phyloP scores from a whole-genome alignment of 2,329 filamentous ascomycete species.

The Trichoderma atroviride region DNA sequence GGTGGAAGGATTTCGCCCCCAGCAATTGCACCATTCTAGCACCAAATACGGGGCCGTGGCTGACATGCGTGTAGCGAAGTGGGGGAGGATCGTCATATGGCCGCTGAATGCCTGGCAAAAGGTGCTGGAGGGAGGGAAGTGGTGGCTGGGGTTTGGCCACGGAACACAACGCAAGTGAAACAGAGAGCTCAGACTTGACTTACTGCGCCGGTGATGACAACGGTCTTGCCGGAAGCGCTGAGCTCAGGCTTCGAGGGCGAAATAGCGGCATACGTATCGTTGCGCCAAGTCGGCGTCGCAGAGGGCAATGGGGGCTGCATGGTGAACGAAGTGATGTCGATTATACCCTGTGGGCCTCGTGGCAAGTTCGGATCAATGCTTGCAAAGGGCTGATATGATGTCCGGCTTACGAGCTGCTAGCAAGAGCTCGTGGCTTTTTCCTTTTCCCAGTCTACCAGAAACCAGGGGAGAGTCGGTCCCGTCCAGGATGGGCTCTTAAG shows the following conservation, averaged over 20 bases:
- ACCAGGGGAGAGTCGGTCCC: not conserved
- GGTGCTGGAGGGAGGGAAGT: not conserved
- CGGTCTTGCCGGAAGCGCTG: slow-evolving; percentile 13
- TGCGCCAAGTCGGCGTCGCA: slow-evolving; percentile 21
- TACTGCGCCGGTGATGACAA: slow-evolving; percentile 20
- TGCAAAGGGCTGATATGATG: not conserved
- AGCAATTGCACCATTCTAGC: not conserved
- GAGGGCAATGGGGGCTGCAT: slow-evolving; percentile 21
- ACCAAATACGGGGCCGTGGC: not conserved
- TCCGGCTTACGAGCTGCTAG: not conserved
- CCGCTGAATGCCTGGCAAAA: not conserved
- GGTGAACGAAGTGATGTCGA: not conserved
- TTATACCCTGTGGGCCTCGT: not conserved
- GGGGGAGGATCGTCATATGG: not conserved
- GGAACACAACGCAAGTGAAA: not conserved
- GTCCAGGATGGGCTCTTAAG: not conserved
- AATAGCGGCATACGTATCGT: slow-evolving; percentile 13
- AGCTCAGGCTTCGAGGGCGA: slow-evolving; percentile 16
- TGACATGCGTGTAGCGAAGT: not conserved
- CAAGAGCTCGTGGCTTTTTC: not conserved
- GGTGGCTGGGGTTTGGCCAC: not conserved
- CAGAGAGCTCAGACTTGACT: not conserved
- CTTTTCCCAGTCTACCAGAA: not conserved
- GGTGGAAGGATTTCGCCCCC: not conserved
- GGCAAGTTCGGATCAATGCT: not conserved